phyloP scores from a whole-genome alignment of 441 rosid genomes.

The Gossypium laxum region DNA sequence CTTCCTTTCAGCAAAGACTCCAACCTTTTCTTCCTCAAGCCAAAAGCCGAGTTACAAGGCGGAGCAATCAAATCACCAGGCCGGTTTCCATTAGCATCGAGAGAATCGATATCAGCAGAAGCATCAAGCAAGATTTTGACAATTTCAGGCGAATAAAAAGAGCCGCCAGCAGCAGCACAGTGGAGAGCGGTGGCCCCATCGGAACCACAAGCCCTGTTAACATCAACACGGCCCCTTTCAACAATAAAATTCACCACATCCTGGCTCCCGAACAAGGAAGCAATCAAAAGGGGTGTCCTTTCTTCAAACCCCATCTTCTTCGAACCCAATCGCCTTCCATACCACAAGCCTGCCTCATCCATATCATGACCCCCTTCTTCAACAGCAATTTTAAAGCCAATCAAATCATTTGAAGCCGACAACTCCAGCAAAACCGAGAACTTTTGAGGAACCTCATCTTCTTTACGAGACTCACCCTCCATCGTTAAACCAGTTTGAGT shows the following conservation, averaged over 20 bases:
- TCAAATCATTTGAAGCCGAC: slow-evolving; percentile 59
- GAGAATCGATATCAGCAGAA: slow-evolving; percentile 35
- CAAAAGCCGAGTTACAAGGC: slow-evolving; percentile 26
- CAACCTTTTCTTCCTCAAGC: slow-evolving; percentile 36
- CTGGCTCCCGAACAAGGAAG: slow-evolving; percentile 55
- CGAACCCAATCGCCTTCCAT: slow-evolving; percentile 41
- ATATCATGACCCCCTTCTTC: slow-evolving; percentile 51
- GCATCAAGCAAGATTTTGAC: slow-evolving; percentile 41
- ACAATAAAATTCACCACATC: slow-evolving; percentile 40
- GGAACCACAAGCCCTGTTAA: slow-evolving; percentile 43
- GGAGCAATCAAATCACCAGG: slow-evolving; percentile 41
- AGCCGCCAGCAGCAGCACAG: slow-evolving; percentile 54
- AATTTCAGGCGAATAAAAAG: slow-evolving; percentile 33
- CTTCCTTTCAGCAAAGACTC: slow-evolving; percentile 32
- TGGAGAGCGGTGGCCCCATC: slow-evolving; percentile 61
- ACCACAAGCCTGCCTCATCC: slow-evolving; percentile 50
- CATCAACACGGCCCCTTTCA: slow-evolving; percentile 38
- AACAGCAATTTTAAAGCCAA: slow-evolving; percentile 42
- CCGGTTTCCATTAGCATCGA: slow-evolving; percentile 39
- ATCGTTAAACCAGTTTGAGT: slow-evolving; percentile 24
- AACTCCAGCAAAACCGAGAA: slow-evolving; percentile 50
- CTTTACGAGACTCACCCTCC: slow-evolving; percentile 33
- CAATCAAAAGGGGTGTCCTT: slow-evolving; percentile 58
- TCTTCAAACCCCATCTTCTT: slow-evolving; percentile 48
- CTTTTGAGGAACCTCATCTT: slow-evolving; percentile 25